These are phyloP conservation scores for Oenanthe sinensis DNA, from an alignment of 129 eudicot genomes.

Conservation along the genomic window DNA sequence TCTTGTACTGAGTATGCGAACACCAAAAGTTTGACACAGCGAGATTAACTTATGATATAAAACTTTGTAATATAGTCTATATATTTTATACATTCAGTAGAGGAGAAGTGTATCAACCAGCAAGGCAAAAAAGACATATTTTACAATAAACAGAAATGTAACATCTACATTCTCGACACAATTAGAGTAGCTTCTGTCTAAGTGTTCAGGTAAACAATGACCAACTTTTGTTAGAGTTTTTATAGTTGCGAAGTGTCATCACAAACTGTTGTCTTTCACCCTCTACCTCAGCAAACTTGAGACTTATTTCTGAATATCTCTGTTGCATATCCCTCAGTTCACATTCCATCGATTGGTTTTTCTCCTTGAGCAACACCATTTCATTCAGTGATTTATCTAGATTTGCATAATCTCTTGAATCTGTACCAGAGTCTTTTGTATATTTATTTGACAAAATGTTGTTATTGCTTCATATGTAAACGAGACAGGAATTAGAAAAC, in stretches of 20 bases:
- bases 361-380: slow-evolving; percentile 45
- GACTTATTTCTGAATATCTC: slow-evolving; percentile 93
- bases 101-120: background rate
- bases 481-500: slow-evolving; percentile 7
- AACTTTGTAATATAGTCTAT: background rate
- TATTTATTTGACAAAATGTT: slow-evolving; percentile 11
- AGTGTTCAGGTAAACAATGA: background rate
- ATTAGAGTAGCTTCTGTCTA: background rate
- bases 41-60: background rate
- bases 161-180: background rate
- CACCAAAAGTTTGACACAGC: background rate
- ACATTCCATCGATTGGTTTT: slow-evolving; percentile 57
- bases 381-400: slow-evolving; percentile 32
- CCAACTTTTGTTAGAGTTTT: slow-evolving; percentile 49
- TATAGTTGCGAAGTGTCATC: slow-evolving; percentile 61
- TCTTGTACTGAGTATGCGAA: background rate
- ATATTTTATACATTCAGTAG: background rate
- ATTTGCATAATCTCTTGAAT: slow-evolving; percentile 15
- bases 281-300: slow-evolving; percentile 96
- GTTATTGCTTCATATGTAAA: slow-evolving; percentile 21
- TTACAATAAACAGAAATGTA: background rate
- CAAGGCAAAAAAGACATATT: background rate
- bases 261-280: slow-evolving; percentile 90
- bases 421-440: background rate
- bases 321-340: slow-evolving; percentile 93